Evolutionary conservation across 1,284 basidiomycete species (phyloP).

Genomic region (Malassezia sp.): DNA sequence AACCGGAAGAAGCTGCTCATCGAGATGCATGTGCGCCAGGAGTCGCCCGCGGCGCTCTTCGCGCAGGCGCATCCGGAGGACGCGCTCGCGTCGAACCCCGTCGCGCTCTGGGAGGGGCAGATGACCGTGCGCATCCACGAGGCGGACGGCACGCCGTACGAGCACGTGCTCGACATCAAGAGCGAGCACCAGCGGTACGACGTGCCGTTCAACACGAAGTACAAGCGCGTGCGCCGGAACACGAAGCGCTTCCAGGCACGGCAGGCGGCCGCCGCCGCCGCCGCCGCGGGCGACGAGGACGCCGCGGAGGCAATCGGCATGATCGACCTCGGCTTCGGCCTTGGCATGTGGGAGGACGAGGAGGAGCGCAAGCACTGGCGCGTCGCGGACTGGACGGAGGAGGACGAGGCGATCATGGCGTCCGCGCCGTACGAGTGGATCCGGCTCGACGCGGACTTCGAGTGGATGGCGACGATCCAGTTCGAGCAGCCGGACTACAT

Average conservation of each 20-base stretch:
- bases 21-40: slow-evolving; percentile 84
- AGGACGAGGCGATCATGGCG: slow-evolving; percentile 80
- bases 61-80: slow-evolving; percentile 35
- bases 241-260: slow-evolving; percentile 88
- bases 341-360: slow-evolving; percentile 74
- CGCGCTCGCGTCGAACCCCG: slow-evolving; percentile 49
- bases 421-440: slow-evolving; percentile 94
- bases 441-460: slow-evolving; percentile 94
- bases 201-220: slow-evolving; percentile 99
- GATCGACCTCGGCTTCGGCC: slow-evolving; percentile 88
- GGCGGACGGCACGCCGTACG: slow-evolving; percentile 96
- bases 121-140: slow-evolving; percentile 98
- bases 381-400: slow-evolving; percentile 94
- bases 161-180: slow-evolving; percentile 89
- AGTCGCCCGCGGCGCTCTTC: slow-evolving; percentile 58
- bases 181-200: slow-evolving; percentile 78
- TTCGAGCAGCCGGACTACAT: slow-evolving; percentile 96
- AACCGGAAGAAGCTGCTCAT: slow-evolving; percentile 97
- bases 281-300: slow-evolving; percentile 59
- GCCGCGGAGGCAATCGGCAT: slow-evolving; percentile 85
- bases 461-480: slow-evolving; percentile 85
- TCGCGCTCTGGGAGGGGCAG: slow-evolving; percentile 55
- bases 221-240: slow-evolving; percentile 87
- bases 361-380: slow-evolving; percentile 71
- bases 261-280: slow-evolving; percentile 81